A percentile compares a stretch with the other conserved stretches of the same genome.
phyloP scores from a whole-genome alignment of 2,329 filamentous ascomycete genomes.

The Cladosporium colombiae region DNA sequence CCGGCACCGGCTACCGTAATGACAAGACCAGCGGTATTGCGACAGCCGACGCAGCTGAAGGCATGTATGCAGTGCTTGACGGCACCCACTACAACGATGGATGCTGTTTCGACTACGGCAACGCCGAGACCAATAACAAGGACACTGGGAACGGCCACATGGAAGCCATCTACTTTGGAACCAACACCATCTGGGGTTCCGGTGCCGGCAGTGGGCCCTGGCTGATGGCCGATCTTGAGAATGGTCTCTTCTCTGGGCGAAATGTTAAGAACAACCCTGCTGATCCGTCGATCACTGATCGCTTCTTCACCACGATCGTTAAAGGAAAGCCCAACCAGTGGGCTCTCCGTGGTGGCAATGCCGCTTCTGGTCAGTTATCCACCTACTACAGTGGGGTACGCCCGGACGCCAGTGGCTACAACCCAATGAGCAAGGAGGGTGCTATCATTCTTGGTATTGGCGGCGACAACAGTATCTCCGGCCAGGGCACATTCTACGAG shows the following conservation, averaged over 20 bases:
- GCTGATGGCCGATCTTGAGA: constrained; percentile 70
- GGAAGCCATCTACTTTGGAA: constrained; percentile 68
- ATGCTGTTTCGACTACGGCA: constrained; percentile 54
- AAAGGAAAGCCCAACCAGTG: constrained; percentile 60
- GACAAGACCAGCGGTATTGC: constrained; percentile 56
- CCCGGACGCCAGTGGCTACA: constrained; percentile 55
- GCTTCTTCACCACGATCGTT: constrained; percentile 59
- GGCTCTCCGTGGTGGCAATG: constrained; percentile 61
- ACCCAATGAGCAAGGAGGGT: constrained; percentile 64
- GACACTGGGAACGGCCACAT: constrained; percentile 64
- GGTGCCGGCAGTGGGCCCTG: constrained; percentile 63
- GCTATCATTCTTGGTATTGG: constrained; percentile 70
- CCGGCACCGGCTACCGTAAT: constrained; percentile 65
- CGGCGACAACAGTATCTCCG: constrained; percentile 63
- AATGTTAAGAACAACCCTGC: constrained; percentile 50
- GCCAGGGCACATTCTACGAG: constrained; percentile 58
- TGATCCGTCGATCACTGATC: constrained; percentile 55
- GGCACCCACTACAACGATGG: constrained; percentile 60
- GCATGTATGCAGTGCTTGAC: constrained; percentile 63
- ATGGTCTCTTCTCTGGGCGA: constrained; percentile 62
- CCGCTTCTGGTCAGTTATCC: constrained; percentile 55
- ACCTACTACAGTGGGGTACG: constrained; percentile 62
- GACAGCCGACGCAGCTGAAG: constrained; percentile 57
- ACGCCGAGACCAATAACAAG: constrained; percentile 42
- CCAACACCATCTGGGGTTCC: constrained; percentile 55